Evolutionary conservation across 352 stramenopile genomes (phyloP).

Genomic region (Pythium coloratum): DNA sequence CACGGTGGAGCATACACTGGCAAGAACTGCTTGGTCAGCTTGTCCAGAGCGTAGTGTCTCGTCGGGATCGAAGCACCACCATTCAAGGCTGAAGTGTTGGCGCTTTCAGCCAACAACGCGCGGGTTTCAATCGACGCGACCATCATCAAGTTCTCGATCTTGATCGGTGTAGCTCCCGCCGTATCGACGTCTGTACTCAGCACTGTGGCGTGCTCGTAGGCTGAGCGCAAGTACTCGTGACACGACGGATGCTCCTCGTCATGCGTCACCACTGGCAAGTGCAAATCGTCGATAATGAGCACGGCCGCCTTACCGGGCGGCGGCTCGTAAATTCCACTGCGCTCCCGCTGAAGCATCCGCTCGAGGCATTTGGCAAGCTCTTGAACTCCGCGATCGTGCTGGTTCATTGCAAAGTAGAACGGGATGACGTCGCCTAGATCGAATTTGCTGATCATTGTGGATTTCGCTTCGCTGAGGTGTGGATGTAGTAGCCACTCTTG

Average conservation of each 20-base stretch:
- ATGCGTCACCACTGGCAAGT: constrained; percentile 26
- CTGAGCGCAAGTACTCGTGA: constrained; percentile 30
- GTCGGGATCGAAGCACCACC: constrained; percentile 7
- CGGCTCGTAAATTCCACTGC: constrained; percentile 33
- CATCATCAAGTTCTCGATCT: constrained; percentile 33
- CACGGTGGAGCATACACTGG: constrained; percentile 23
- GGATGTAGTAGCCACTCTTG: constrained; percentile 13
- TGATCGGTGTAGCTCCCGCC: constrained; percentile 12
- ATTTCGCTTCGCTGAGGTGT: constrained; percentile 14
- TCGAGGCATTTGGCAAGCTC: constrained; percentile 31
- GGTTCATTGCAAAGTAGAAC: constrained; percentile 31
- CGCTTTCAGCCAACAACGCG: background rate
- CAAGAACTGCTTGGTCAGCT: constrained; percentile 28
- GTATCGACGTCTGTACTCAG: constrained; percentile 5
- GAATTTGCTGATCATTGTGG: constrained; percentile 24
- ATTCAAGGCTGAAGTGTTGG: background rate
- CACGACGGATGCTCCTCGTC: constrained; percentile 27
- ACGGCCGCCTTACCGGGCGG: constrained; percentile 37
- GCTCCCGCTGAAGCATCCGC: constrained; percentile 38
- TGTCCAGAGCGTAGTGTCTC: constrained; percentile 22
- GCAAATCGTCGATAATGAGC: constrained; percentile 39
- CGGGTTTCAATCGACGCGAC: constrained; percentile 30
- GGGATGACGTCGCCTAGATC: constrained; percentile 32
- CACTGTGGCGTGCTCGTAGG: constrained; percentile 23
- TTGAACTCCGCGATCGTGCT: constrained; percentile 18